phyloP scores from a whole-genome alignment of 345 rosid genomes.

The Ricinus communis region DNA sequence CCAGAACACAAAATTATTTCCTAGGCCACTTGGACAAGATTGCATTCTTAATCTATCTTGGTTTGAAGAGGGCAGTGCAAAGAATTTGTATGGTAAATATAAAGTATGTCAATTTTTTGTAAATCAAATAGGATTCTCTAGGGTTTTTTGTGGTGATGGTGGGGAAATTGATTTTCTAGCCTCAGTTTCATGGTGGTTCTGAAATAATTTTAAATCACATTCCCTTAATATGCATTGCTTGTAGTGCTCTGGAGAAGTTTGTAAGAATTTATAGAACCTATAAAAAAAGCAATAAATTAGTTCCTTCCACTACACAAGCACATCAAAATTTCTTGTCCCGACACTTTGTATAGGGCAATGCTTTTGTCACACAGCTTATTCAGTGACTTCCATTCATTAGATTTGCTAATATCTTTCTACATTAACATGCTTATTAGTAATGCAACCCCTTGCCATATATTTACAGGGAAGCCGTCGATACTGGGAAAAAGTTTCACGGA shows the following conservation, averaged over 20 bases:
- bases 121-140: background rate
- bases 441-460: background rate
- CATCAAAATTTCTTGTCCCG: too few species aligned
- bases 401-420: background rate
- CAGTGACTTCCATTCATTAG: background rate
- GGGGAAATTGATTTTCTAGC: background rate
- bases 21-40: too few species aligned
- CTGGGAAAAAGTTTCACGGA: conserved; percentile 68
- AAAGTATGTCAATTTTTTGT: background rate
- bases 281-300: background rate
- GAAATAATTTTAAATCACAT: background rate
- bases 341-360: too few species aligned
- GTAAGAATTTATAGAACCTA: background rate
- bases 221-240: background rate
- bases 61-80: too few species aligned
- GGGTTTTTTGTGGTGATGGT: background rate
- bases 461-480: conserved; percentile 80
- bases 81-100: background rate
- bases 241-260: too few species aligned
- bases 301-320: background rate
- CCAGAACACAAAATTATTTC: too few species aligned
- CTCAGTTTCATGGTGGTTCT: background rate
- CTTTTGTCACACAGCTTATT: background rate
- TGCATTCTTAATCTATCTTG: too few species aligned
- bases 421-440: background rate